Conservation (phyloP, 768 basidiomycete genomes). For the Tylopilus sp. region DNA sequence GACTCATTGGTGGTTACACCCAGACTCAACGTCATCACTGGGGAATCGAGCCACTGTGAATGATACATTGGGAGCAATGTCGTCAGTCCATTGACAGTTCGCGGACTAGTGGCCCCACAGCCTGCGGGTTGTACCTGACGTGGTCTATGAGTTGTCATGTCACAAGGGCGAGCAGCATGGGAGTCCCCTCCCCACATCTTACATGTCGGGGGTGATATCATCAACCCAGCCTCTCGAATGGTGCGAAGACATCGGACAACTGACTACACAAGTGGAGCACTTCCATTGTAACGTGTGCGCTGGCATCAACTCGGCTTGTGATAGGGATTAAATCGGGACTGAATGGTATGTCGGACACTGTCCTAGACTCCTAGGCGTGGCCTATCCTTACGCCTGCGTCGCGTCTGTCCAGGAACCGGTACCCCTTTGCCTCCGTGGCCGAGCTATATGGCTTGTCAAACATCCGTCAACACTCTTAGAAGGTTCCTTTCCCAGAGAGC, state of each 20-base stretch:
- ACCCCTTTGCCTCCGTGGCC: background rate
- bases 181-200: background rate
- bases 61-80: background rate
- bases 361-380: no score
- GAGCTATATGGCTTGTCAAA: background rate
- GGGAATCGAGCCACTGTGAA: background rate
- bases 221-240: constrained; percentile 5
- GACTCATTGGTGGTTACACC: background rate
- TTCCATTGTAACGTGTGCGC: background rate
- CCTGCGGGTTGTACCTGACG: no score
- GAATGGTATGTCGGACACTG: no score
- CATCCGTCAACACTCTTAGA: background rate
- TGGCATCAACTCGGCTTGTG: no score
- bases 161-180: background rate
- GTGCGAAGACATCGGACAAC: constrained; percentile 2
- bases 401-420: no score
- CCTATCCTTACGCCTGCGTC: no score
- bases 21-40: background rate
- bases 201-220: constrained; percentile 9
- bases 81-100: no score
- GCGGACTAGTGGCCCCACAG: no score
- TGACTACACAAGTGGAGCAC: background rate
- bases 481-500: no score
- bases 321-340: no score
- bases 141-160: no score